Base-by-base conservation (phyloP, 257 asterid species). In the Scutellaria baicalensis region DNA sequence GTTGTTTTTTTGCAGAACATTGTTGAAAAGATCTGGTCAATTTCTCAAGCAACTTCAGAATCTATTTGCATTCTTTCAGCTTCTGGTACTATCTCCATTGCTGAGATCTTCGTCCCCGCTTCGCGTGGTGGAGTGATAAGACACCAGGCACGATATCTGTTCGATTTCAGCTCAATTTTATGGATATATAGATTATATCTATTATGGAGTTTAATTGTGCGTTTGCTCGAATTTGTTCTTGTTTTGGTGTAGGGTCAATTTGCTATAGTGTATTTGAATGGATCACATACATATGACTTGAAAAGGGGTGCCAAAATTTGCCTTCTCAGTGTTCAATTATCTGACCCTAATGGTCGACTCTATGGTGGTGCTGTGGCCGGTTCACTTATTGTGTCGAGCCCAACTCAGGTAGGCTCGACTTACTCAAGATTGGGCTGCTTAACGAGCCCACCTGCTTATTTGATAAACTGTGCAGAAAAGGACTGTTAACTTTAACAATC, bases 51-150 rank as follows among this genome's bases (percentile, higher is more conserved):
- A 42, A 77, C 71, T 21, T 50, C 52, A 18, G 84, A 81, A 27
- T 84, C 89, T 2, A 16, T 81, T 6, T 76, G 80, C 58, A 69
- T 81, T 11, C 50, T 81, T 4, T 78, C 86, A 13, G 89, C 86
- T 9, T 23, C 71, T 10, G 89, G 89, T 6, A 59, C 76, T 0
- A 39, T 81, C 49, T 78, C 86, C 31, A 39, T 9, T 4, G 89
- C 84, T 1, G 78, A 81, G 8, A 13, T 84, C 11, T 52, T 36
- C 23, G 27, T 57, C 0, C 75, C 84, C 5, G 55, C 64, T 43
- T 68, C 79, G 1, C 66, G 16, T 13, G 79, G 77, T 0, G 68
- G 77, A 6, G 1, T 44, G 43, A 14, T 73, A 2, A 73, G 69
- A 78, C 72, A 76, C 48, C 74, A 83, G 85, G 85, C 42, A 77